Percentiles rank a stretch among this genome's conserved stretches.
Evolutionary conservation across 2,329 filamentous ascomycete species (phyloP).

Genomic region (Diplodia scrobiculata): DNA sequence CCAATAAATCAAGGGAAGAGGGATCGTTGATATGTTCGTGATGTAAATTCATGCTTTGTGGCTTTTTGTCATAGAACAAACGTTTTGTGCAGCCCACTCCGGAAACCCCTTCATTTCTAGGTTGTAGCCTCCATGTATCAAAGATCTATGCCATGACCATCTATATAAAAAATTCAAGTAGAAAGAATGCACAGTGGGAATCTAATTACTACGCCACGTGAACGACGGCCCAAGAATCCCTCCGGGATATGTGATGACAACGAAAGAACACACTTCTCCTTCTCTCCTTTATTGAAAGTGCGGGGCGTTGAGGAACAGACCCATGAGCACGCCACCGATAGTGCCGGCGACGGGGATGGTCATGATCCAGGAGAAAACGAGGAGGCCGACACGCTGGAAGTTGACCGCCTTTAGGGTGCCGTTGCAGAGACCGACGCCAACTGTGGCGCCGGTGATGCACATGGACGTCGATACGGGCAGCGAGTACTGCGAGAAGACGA

Average conservation of each 20-base stretch:
- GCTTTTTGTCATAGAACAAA: background rate
- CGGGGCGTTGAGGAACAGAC: slow-evolving; percentile 60
- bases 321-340: slow-evolving; percentile 53
- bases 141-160: background rate
- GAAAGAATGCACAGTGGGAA: background rate
- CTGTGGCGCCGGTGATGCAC: slow-evolving; percentile 79
- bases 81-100: background rate
- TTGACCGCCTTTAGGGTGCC: slow-evolving; percentile 72
- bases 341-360: slow-evolving; percentile 66
- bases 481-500: slow-evolving; percentile 73
- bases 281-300: slow-evolving; percentile 48
- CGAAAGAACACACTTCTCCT: background rate
- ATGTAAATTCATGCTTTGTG: background rate
- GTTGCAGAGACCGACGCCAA: slow-evolving; percentile 77
- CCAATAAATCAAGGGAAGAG: background rate
- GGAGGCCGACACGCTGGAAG: slow-evolving; percentile 67
- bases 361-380: slow-evolving; percentile 67
- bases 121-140: background rate
- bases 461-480: slow-evolving; percentile 68
- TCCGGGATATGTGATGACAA: background rate
- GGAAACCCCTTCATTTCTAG: background rate
- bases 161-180: background rate
- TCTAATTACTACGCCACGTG: background rate
- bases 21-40: background rate
- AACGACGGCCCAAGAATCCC: background rate